Base-by-base conservation (phyloP, 768 basidiomycete species). In the Pleurotus djamor region DNA sequence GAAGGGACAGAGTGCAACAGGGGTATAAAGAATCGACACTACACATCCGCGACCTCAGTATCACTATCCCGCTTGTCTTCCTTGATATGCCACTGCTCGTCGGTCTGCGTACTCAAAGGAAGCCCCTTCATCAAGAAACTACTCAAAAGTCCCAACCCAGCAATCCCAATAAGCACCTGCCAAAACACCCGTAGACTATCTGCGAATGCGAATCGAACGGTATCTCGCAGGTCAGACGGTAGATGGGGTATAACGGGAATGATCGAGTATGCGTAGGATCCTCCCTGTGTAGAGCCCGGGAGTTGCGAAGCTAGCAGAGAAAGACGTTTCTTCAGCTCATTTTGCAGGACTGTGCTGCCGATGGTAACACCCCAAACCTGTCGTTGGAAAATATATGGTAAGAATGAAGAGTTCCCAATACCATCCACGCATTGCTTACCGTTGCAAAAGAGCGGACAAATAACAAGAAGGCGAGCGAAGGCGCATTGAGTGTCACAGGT, bases 311-410 rank as follows among this genome's bases (percentile, higher is more conserved):
- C 21, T 3, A 28, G 21, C 21, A 28, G 21, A 0, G 85, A 82
- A 0, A 87, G 75, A 0, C 62, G 65, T 37, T 65, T 70, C 7
- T 66, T 64, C 13, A 87, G 75, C 52, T 77, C 61, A 67, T 84
- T 87, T 62, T 83, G 79, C 5, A 87, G 72, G 48, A 86, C 73
- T 0, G 79, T 74, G 12, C 73, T 73, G 2, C 80, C 78, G 59
- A 87, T 75, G 0, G 79, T 73, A 61, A 85, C 69, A 0, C 85
- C 85, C 78, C 82, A 82, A 4, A 72, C 71, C 76, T 84, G 17
- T 16, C 17, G 10, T 47, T 47, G 10, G 16, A 51, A 57, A 44
- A 57, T 63, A 16, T 62, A 60, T 14, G 63, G 59, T 55, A 61
- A 59, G 34, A 60, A 59, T 35, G 70, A 28, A 63, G 63, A 1